Base-by-base conservation (phyloP, 2,329 filamentous ascomycete species). In the Alternaria arborescens region DNA sequence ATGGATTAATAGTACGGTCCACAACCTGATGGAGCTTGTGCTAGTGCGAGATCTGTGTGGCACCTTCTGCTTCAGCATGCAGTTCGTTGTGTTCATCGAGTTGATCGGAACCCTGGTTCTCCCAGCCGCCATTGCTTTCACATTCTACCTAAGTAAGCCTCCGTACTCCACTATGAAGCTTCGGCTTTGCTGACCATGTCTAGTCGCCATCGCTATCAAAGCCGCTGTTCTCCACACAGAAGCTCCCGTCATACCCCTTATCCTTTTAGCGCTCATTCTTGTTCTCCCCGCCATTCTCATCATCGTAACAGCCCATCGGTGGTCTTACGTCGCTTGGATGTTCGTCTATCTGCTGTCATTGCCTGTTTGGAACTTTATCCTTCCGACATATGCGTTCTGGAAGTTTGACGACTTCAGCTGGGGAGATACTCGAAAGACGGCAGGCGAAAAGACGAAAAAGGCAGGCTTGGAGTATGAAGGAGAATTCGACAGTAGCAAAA, bases 351-450 rank as follows among this genome's bases (percentile, higher is more conserved):
- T 99, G 18, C 55, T 94, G 46, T 97, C 95, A 1, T 88, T 99
- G 1, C 96, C 96, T 0, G 87, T 99, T 59, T 99, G 95, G 95
- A 99, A 99, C 80, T 97, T 99, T 78, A 85, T 99, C 38, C 88
- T 99, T 8, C 95, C 95, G 0, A 88, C 88, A 8, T 99, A 99
- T 77, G 91, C 95, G 3, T 99, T 94, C 84, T 99, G 95, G 95
- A 98, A 99, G 82, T 99, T 99, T 78, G 95, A 99, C 78, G 95
- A 99, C 83, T 99, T 99, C 84, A 97, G 92, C 58, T 99, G 95
- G 95, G 95, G 95, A 74, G 96, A 99, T 66, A 99, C 95, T 56
- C 89, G 95, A 64, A 97, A 98, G 87, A 97, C 94, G 41, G 92
- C 90, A 0, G 94, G 94, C 28, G 94, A 97, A 75, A 92, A 91